These are phyloP conservation scores for Leccinum subgranulosum DNA, from an alignment of 768 basidiomycete species.

Conservation along the genomic window DNA sequence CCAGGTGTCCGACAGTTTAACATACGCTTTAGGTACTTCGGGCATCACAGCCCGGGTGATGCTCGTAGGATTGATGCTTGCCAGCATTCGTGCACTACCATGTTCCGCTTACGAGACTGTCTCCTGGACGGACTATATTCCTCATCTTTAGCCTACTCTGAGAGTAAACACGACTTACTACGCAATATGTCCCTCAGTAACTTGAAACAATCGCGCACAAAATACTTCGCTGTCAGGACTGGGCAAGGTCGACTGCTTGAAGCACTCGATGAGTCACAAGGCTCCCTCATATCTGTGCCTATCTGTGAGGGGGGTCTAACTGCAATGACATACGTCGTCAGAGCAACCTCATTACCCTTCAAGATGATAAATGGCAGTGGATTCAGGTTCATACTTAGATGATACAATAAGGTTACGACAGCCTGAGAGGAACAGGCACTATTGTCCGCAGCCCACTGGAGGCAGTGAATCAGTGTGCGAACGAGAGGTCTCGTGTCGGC, in stretches of 20 bases:
- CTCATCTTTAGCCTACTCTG: not conserved
- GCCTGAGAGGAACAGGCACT: too few species aligned
- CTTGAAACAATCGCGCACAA: not conserved
- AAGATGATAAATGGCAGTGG: too few species aligned
- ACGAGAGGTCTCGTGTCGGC: too few species aligned
- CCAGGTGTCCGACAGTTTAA: not conserved
- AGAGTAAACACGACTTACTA: not conserved
- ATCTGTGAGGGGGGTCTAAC: not conserved
- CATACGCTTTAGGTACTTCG: not conserved
- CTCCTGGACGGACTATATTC: not conserved
- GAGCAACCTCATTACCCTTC: too few species aligned
- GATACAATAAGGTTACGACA: too few species aligned
- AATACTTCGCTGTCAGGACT: not conserved
- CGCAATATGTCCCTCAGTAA: not conserved
- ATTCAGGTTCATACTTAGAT: too few species aligned
- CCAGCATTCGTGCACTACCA: not conserved
- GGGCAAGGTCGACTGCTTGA: not conserved
- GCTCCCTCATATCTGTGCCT: not conserved
- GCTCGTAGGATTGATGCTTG: conserved; percentile 1
- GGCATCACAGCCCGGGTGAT: not conserved
- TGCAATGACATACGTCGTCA: not conserved
- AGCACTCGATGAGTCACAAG: not conserved
- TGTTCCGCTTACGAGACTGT: not conserved
- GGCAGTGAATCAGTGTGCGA: too few species aligned
- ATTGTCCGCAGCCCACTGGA: too few species aligned